phyloP scores from a whole-genome alignment of 75 land plant genomes.

The Ceratopteris richardii region DNA sequence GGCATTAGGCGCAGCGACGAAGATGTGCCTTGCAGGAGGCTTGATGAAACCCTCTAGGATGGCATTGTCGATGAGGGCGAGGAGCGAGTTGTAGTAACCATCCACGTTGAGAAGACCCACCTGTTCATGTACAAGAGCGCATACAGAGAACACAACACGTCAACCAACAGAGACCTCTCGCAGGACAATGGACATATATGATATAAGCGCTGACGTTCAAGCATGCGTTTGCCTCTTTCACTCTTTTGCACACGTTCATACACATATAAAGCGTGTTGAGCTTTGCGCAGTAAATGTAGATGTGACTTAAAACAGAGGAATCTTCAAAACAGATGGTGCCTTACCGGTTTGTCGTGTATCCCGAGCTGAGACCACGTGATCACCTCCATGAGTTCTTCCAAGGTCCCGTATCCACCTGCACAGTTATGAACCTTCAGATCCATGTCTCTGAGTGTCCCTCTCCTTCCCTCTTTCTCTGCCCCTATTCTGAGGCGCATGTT shows the following conservation, averaged over 20 bases:
- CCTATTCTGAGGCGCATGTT: background rate
- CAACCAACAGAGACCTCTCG: too few relatives aligned
- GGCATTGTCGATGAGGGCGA: slow-evolving; percentile 36
- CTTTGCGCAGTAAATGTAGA: too few relatives aligned
- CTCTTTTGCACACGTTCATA: too few relatives aligned
- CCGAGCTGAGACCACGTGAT: slow-evolving; percentile 92
- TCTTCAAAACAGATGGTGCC: too few relatives aligned
- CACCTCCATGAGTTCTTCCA: slow-evolving; percentile 81
- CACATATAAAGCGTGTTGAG: too few relatives aligned
- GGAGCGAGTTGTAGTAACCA: slow-evolving; percentile 43
- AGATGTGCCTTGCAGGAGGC: slow-evolving; percentile 38
- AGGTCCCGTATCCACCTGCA: slow-evolving; percentile 81
- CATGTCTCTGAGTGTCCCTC: background rate
- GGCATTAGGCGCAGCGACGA: slow-evolving; percentile 37
- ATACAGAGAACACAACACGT: too few relatives aligned
- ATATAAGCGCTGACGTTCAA: background rate
- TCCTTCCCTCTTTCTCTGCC: background rate
- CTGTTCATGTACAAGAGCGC: slow-evolving; percentile 7
- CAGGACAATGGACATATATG: too few relatives aligned
- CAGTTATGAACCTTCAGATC: too few relatives aligned
- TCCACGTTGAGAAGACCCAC: slow-evolving; percentile 47
- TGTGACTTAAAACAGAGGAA: too few relatives aligned
- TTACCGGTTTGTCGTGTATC: slow-evolving; percentile 85
- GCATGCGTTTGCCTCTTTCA: too few relatives aligned
- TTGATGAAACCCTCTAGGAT: slow-evolving; percentile 40